A percentile compares a stretch with the other conserved stretches of the same genome.
Conservation (phyloP, 768 basidiomycete genomes). For the Baorangia bicolor region DNA sequence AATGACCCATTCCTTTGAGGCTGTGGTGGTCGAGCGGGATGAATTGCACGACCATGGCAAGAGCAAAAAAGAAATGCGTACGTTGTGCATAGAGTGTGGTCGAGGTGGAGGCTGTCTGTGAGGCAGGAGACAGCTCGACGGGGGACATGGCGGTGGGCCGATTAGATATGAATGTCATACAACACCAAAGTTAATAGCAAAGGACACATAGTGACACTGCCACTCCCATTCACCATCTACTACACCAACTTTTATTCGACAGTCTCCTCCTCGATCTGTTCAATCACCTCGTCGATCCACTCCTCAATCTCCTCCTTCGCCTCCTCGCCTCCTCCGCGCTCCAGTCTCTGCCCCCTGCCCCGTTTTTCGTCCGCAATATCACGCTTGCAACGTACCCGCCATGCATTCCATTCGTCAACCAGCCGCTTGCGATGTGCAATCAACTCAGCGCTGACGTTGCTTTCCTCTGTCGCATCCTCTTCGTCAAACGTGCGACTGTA, state of each 20-base stretch:
- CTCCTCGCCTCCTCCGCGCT: conserved; percentile 43
- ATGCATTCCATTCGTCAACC: conserved; percentile 99
- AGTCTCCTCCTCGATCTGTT: conserved; percentile 84
- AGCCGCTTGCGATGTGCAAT: conserved; percentile 86
- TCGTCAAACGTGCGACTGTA: conserved; percentile 93
- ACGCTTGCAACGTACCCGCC: conserved; percentile 73
- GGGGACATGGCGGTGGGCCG: conserved; percentile 24
- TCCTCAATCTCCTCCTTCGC: conserved; percentile 91
- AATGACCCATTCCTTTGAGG: conserved; percentile 90
- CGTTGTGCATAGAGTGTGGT: conserved; percentile 77
- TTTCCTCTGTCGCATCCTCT: conserved; percentile 94
- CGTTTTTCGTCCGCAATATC: conserved; percentile 59
- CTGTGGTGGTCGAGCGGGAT: conserved; percentile 35
- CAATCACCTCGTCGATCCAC: conserved; percentile 90
- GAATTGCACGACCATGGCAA: neutral
- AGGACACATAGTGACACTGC: conserved; percentile 21
- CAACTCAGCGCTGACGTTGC: conserved; percentile 90
- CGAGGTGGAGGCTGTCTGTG: conserved; percentile 38
- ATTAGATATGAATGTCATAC: too few relatives aligned
- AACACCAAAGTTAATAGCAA: neutral
- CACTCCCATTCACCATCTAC: conserved; percentile 6
- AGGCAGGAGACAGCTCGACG: conserved; percentile 31
- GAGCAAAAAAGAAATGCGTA: conserved; percentile 29
- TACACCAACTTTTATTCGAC: conserved; percentile 44
- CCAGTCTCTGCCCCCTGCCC: conserved; percentile 35